These are phyloP conservation scores for Basidiobolus meristosporus DNA, from an alignment of 371 early-diverging fungal species.

Conservation along the genomic window DNA sequence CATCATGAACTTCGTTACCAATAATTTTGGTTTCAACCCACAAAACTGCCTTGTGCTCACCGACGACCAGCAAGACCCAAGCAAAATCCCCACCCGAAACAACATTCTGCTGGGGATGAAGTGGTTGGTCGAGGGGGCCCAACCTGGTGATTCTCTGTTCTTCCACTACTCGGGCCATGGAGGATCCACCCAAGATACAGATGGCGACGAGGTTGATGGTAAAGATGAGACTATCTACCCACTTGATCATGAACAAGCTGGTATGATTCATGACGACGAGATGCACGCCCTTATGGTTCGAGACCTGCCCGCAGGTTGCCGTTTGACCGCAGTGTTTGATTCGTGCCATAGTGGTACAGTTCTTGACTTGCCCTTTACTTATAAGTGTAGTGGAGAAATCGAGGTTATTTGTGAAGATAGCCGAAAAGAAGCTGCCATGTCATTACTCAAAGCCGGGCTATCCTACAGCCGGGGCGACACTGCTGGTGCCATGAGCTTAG, in stretches of 20 bases:
- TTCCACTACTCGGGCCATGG: slow-evolving; percentile 22
- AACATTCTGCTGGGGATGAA: slow-evolving; percentile 36
- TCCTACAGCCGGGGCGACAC: slow-evolving; percentile 24
- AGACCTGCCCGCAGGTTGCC: slow-evolving; percentile 26
- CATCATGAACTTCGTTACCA: slow-evolving; percentile 20
- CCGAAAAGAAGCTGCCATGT: slow-evolving; percentile 31
- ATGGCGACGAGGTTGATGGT: slow-evolving; percentile 37
- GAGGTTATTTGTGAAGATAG: slow-evolving; percentile 16
- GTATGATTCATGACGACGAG: slow-evolving; percentile 40
- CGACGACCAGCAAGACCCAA: slow-evolving; percentile 28
- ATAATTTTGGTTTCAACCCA: slow-evolving; percentile 17
- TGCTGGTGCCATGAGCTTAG: slow-evolving; percentile 16
- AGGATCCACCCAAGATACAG: slow-evolving; percentile 5
- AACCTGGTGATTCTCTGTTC: slow-evolving; percentile 34
- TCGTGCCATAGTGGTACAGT: slow-evolving; percentile 37
- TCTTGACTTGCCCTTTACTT: slow-evolving; percentile 70
- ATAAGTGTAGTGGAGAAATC: slow-evolving; percentile 44
- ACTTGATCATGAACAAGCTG: slow-evolving; percentile 28
- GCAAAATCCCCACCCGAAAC: slow-evolving; percentile 21
- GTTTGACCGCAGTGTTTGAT: slow-evolving; percentile 40
- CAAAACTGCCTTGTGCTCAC: slow-evolving; percentile 23
- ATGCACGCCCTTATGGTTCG: slow-evolving; percentile 28
- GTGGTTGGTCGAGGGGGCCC: slow-evolving; percentile 34
- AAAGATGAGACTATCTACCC: slow-evolving; percentile 42
- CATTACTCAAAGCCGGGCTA: slow-evolving; percentile 26